Evolutionary conservation across 2,329 filamentous ascomycete genomes (phyloP), one percentile per base, ranked within the genome.

Genomic region (Neurospora sp.): DNA sequence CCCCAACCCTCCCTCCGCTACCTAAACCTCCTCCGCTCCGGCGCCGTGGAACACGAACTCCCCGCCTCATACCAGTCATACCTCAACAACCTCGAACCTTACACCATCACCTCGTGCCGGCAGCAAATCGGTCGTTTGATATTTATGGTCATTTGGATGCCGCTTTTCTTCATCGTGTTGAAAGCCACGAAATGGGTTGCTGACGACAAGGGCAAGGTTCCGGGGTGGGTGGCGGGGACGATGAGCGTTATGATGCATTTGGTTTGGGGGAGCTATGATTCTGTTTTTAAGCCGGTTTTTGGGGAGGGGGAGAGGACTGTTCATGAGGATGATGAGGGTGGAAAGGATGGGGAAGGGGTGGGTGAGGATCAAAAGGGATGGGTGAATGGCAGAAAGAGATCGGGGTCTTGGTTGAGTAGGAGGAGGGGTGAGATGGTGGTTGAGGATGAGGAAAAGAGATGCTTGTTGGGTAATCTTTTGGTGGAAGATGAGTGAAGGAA

Each of bases 1-100:
- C 91, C 93, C 0, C 92, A 97, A 80, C 87, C 96, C 0, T 97
- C 92, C 2, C 84, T 88, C 62, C 89, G 96, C 12, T 98, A 99
- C 78, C 82, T 97, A 33, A 89, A 90, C 71, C 85, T 97, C 67
- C 87, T 99, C 74, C 88, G 85, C 15, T 87, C 90, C 73, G 96
- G 96, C 17, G 94, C 92, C 0, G 81, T 82, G 1, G 93, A 98
- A 78, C 91, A 96, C 77, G 83, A 84, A n/a, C 84, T 99, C 0
- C 96, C 96, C 0, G 80, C 84, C 5, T 89, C 91, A 69, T 99
- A 97, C 77, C 89, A 89, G 74, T 81, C 82, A 1, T 97, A 94
- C 78, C 84, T 99, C 3, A 82, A 85, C 8, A 81, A 84, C 15
- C 83, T 97, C 66, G 86, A 87, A 69, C 82, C 92, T 0, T 98